A percentile compares a stretch with the other conserved stretches of the same genome.
These are phyloP conservation scores for Luzula sylvatica DNA, from an alignment of 176 grass and related monocot species.

Conservation along the genomic window DNA sequence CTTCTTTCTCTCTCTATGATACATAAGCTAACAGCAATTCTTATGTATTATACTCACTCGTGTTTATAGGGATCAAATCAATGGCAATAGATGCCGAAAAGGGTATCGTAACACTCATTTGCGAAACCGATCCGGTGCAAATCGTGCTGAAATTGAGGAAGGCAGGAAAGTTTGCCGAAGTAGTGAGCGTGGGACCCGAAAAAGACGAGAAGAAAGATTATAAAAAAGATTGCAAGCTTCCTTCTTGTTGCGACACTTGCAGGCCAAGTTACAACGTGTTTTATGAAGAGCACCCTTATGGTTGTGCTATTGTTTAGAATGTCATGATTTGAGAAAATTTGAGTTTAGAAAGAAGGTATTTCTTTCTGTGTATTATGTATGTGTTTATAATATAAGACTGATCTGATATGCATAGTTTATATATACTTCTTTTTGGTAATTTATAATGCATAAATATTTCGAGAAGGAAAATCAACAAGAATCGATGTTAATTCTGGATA, in stretches of 20 bases:
- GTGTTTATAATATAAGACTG: no score
- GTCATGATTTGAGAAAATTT: no score
- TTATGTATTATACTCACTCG: background rate
- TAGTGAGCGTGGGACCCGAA: background rate
- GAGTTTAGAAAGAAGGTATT: no score
- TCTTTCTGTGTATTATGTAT: no score
- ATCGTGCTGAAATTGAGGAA: background rate
- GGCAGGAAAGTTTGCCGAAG: background rate
- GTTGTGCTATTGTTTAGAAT: conserved; percentile 5
- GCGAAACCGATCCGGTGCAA: background rate
- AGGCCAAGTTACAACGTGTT: background rate
- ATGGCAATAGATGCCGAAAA: conserved; percentile 1
- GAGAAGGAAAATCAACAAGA: no score
- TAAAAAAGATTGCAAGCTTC: background rate
- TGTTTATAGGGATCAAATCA: conserved; percentile 1
- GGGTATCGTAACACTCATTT: background rate
- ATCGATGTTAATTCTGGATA: no score
- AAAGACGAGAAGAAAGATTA: background rate
- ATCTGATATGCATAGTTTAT: no score
- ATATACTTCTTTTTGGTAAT: no score
- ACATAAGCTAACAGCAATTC: background rate
- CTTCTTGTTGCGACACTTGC: background rate
- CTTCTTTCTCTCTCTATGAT: background rate
- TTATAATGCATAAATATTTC: no score
- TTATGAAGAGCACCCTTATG: background rate